Evolutionary conservation across 345 rosid species (phyloP), one percentile per base, ranked within the genome.

Genomic region (Orychophragmus violaceus): DNA sequence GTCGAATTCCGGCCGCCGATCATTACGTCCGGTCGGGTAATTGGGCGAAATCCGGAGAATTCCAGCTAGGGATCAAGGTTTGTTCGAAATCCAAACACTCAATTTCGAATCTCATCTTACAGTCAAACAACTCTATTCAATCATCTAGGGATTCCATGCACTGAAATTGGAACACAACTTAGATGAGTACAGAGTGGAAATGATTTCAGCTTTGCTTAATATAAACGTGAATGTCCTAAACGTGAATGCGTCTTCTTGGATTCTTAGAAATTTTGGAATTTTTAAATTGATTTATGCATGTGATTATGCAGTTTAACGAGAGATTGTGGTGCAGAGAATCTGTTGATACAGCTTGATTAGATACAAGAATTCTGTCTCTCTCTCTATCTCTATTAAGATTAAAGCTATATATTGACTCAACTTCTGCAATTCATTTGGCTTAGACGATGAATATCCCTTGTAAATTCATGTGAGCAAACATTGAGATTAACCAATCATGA

Each of bases 1-100:
- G 91, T 62, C 81, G 69, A 25, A 67, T 85, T 19, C 78, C 91
- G 3, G 82, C 84, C 9, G 70, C 80, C 12, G 79, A 87, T 71
- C 76, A 82, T 9, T 79, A 46, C 32, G 77, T 83, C 2, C 75
- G 78, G 54, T 66, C 36, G 0, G 77, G 87, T 46, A 55, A 53
- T 14, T 81, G 90, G 96, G 35, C 36, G 33, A 22, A 21, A 30
- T 42, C 10, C 3, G 89, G 85, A 1, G 83, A 68, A 9, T 84
- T 55, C 19, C 77, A 76, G 22, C 82, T 80, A 9, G 86, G 84
- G 0, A 33, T 23, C 27, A 81, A 84, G 89, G 96, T 85, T 60
- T 67, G 68, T 42, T 49, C 8, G 13, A 25, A 16, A 28, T 16
- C 28, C n/a, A 14, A n/a, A 58, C 48, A 17, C 60, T 29, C 12